Percentiles rank a stretch among this genome's conserved stretches.
Evolutionary conservation across 208 protist genomes (phyloP).

Genomic region (Wallacemonas sp.): DNA sequence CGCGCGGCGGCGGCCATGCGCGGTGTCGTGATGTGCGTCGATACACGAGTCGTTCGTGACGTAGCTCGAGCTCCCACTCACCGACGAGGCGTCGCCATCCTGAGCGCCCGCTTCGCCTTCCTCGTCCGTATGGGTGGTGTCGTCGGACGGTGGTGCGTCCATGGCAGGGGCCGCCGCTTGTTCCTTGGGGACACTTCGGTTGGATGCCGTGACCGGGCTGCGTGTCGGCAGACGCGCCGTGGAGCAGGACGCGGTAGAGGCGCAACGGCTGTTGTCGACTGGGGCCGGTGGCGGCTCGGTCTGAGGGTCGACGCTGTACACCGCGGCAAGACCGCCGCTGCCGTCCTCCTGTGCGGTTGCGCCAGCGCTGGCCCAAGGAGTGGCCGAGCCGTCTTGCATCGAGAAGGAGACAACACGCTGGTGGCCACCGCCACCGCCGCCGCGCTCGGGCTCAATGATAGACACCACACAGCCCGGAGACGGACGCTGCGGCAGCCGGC

Average conservation of each 20-base stretch:
- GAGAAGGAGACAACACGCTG: constrained; percentile 3
- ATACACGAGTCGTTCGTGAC: constrained; percentile 1
- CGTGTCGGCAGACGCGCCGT: not conserved
- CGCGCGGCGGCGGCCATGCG: not conserved
- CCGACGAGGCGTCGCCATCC: not conserved
- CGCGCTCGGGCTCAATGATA: constrained; percentile 1
- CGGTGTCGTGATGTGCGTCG: too few species aligned
- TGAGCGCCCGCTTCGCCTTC: not conserved
- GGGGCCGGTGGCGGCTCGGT: not conserved
- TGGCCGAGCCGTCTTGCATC: not conserved
- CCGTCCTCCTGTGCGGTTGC: too few species aligned
- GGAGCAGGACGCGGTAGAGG: not conserved
- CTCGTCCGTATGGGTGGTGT: not conserved
- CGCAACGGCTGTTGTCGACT: not conserved
- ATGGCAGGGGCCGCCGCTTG: not conserved
- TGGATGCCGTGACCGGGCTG: not conserved
- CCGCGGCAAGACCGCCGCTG: too few species aligned
- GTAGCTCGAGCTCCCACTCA: constrained; percentile 4
- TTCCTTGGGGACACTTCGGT: not conserved
- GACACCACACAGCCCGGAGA: constrained; percentile 5
- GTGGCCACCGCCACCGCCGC: not conserved
- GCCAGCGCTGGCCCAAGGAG: too few species aligned
- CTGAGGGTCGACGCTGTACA: not conserved
- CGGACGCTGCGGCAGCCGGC: not conserved
- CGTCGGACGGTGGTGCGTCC: not conserved